These are phyloP conservation scores for Tilletia horrida DNA, from an alignment of 1,284 basidiomycete genomes.

Conservation along the genomic window DNA sequence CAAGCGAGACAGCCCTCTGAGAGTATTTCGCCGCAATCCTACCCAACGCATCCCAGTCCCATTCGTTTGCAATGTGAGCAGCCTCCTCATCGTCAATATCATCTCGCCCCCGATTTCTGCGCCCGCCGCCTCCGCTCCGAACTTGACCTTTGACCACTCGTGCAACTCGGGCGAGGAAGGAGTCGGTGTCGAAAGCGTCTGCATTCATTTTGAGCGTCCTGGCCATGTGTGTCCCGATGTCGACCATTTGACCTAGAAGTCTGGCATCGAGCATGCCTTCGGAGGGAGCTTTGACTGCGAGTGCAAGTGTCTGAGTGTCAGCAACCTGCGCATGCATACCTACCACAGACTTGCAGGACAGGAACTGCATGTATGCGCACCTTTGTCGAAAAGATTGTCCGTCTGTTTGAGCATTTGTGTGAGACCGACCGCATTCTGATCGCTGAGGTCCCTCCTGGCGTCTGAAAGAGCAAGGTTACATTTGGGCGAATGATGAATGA, in stretches of 20 bases:
- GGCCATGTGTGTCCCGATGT: constrained; percentile 46
- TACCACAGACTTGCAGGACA: not conserved
- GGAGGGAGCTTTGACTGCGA: constrained; percentile 34
- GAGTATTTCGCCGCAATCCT: constrained; percentile 30
- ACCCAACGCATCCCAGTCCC: constrained; percentile 47
- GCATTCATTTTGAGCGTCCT: constrained; percentile 43
- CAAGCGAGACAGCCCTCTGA: constrained; percentile 37
- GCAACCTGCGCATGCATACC: not conserved
- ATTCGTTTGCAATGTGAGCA: constrained; percentile 27
- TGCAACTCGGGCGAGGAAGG: constrained; percentile 38
- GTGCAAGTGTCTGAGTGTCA: not conserved
- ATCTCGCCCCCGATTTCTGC: not conserved
- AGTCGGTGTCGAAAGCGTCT: constrained; percentile 48
- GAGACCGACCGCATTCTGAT: constrained; percentile 22
- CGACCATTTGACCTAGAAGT: constrained; percentile 39
- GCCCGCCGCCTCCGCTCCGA: not conserved
- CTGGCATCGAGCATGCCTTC: constrained; percentile 47
- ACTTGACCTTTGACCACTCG: not conserved
- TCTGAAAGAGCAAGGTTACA: constrained; percentile 19
- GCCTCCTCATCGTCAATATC: constrained; percentile 23
- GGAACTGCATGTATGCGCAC: constrained; percentile 14
- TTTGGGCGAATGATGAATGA: not conserved
- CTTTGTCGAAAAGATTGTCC: constrained; percentile 30
- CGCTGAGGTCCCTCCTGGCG: constrained; percentile 25
- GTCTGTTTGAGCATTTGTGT: constrained; percentile 23